A percentile compares a stretch with the other conserved stretches of the same genome.
Evolutionary conservation across 352 stramenopile species (phyloP).

Genomic region (Phytophthora nicotianae): DNA sequence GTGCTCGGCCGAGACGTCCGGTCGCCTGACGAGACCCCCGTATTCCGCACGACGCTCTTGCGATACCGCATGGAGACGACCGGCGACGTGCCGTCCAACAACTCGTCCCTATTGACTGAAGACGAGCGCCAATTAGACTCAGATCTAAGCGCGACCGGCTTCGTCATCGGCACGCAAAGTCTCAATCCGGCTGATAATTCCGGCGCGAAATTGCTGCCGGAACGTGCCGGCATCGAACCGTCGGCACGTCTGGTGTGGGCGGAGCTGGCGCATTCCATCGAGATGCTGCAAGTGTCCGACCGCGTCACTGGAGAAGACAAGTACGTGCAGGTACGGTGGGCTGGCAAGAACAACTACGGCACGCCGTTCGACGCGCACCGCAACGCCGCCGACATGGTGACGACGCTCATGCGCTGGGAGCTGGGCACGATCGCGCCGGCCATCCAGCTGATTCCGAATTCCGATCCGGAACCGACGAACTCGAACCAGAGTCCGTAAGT

Average conservation of each 20-base stretch:
- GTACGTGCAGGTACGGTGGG: constrained; percentile 51
- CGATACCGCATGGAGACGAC: constrained; percentile 52
- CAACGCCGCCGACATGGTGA: constrained; percentile 54
- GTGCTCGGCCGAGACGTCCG: constrained; percentile 56
- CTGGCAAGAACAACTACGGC: constrained; percentile 57
- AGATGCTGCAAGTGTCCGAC: constrained; percentile 48
- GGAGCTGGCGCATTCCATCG: constrained; percentile 49
- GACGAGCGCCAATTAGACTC: constrained; percentile 6
- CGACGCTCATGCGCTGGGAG: constrained; percentile 56
- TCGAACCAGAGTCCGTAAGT: constrained; percentile 10
- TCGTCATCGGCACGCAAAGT: constrained; percentile 58
- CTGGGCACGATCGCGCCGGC: constrained; percentile 46
- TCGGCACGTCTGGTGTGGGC: constrained; percentile 44
- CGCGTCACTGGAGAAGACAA: constrained; percentile 23
- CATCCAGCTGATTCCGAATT: constrained; percentile 37
- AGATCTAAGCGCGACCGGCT: constrained; percentile 29
- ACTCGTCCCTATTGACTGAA: constrained; percentile 12
- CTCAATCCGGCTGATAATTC: constrained; percentile 45
- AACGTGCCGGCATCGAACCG: constrained; percentile 38
- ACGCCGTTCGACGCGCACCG: constrained; percentile 48
- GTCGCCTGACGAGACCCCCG: constrained; percentile 38
- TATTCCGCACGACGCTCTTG: constrained; percentile 56
- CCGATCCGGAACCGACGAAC: constrained; percentile 1
- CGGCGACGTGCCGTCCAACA: constrained; percentile 14
- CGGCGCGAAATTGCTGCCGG: constrained; percentile 34